Conservation (phyloP, 805 yeast genomes). For the Yamadazyma paraphyllophila region DNA sequence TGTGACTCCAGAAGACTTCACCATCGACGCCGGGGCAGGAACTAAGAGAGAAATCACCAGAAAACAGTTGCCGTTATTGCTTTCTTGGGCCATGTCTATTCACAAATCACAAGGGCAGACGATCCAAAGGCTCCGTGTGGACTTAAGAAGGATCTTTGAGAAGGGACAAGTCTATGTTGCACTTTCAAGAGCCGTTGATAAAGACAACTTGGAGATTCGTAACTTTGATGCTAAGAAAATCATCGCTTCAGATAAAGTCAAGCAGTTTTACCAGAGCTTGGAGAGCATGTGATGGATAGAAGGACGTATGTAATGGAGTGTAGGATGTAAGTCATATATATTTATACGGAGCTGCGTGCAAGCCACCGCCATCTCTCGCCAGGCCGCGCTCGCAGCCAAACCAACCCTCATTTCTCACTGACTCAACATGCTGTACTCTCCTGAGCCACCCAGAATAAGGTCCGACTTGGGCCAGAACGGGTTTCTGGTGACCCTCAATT, state of each 20-base stretch:
- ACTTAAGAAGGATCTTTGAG: constrained; percentile 64
- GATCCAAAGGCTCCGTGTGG: constrained; percentile 65
- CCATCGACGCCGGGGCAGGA: constrained; percentile 18
- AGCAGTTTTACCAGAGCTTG: constrained; percentile 27
- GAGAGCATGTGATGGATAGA: constrained; percentile 7
- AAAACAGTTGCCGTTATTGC: constrained; percentile 62
- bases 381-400: too few species aligned
- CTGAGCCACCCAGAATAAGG: constrained; percentile 8
- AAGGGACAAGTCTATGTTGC: constrained; percentile 87
- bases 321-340: neutral
- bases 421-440: neutral
- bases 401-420: too few species aligned
- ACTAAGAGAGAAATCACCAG: constrained; percentile 33
- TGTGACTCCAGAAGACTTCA: constrained; percentile 31
- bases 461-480: constrained; percentile 31
- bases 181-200: constrained; percentile 70
- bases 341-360: too few species aligned
- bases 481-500: constrained; percentile 63
- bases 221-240: constrained; percentile 63
- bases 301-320: too few species aligned
- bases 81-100: constrained; percentile 82
- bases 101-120: constrained; percentile 89
- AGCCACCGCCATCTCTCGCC: neutral
- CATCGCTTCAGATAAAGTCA: constrained; percentile 33
- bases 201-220: constrained; percentile 60